phyloP scores from a whole-genome alignment of 148 eudicot genomes.

The Rhododendron molle region DNA sequence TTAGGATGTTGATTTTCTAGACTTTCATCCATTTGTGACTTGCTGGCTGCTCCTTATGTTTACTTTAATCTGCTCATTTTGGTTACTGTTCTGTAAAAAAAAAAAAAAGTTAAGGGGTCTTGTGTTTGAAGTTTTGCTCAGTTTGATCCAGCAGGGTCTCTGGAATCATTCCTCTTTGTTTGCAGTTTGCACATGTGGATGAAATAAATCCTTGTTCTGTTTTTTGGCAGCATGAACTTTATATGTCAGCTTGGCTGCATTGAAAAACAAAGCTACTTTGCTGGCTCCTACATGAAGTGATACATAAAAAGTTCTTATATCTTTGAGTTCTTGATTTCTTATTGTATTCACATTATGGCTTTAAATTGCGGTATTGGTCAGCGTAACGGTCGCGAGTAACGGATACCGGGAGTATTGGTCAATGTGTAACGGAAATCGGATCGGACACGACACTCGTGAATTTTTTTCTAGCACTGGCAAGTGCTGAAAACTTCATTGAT shows the following conservation, averaged over 20 bases:
- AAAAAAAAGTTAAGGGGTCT: background rate
- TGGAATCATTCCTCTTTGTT: background rate
- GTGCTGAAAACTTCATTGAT: no score
- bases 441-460: no score
- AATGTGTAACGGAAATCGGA: no score
- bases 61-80: background rate
- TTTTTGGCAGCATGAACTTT: background rate
- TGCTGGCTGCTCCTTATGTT: background rate
- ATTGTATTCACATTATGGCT: background rate
- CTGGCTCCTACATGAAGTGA: background rate
- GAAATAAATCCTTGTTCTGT: background rate
- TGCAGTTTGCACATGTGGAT: slow-evolving; percentile 4
- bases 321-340: background rate
- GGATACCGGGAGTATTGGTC: no score
- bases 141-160: background rate
- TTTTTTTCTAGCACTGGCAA: no score
- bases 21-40: background rate
- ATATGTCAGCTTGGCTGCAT: background rate
- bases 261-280: background rate
- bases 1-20: slow-evolving; percentile 2
- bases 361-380: no score
- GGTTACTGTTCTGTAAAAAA: background rate
- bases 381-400: no score
- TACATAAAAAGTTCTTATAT: background rate
- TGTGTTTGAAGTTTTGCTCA: background rate